Evolutionary conservation across 805 yeast species (phyloP).

Genomic region (Torulaspora indica): DNA sequence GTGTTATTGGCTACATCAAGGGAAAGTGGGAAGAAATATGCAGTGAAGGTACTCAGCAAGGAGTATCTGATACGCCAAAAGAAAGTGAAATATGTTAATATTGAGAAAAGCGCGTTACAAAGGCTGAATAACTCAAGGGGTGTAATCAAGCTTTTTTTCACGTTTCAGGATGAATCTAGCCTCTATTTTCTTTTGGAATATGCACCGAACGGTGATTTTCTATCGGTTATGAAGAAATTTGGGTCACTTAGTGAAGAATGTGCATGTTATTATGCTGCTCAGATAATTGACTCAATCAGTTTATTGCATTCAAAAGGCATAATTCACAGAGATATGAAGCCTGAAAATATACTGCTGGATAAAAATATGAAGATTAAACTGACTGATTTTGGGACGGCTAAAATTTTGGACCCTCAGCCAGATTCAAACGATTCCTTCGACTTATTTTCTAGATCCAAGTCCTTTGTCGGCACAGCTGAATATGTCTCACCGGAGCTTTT

Average conservation of each 20-base stretch:
- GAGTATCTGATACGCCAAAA: slow-evolving; percentile 75
- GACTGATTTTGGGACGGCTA: slow-evolving; percentile 85
- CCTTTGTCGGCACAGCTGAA: slow-evolving; percentile 84
- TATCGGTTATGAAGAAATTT: slow-evolving; percentile 59
- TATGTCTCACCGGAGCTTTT: slow-evolving; percentile 77
- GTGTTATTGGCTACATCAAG: slow-evolving; percentile 85
- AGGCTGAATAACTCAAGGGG: slow-evolving; percentile 58
- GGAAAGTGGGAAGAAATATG: slow-evolving; percentile 64
- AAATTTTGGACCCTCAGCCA: slow-evolving; percentile 48
- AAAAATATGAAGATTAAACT: slow-evolving; percentile 56
- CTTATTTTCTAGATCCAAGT: slow-evolving; percentile 61
- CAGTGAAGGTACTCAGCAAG: slow-evolving; percentile 72
- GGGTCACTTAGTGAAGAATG: slow-evolving; percentile 71
- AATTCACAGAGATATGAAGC: slow-evolving; percentile 77
- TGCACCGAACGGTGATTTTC: slow-evolving; percentile 74
- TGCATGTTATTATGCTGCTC: slow-evolving; percentile 64
- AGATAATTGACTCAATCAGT: slow-evolving; percentile 65
- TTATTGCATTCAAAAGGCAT: slow-evolving; percentile 73
- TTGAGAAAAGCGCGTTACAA: slow-evolving; percentile 75
- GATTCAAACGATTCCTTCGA: slow-evolving; percentile 52
- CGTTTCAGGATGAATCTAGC: slow-evolving; percentile 73
- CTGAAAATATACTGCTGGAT: slow-evolving; percentile 72
- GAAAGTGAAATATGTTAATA: slow-evolving; percentile 78
- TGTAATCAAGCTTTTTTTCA: slow-evolving; percentile 63
- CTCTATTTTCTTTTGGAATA: slow-evolving; percentile 72